A percentile compares a stretch with the other conserved stretches of the same genome.
These are phyloP conservation scores for Stereocaulon alpinum DNA, from an alignment of 495 filamentous ascomycete genomes.

Conservation along the genomic window DNA sequence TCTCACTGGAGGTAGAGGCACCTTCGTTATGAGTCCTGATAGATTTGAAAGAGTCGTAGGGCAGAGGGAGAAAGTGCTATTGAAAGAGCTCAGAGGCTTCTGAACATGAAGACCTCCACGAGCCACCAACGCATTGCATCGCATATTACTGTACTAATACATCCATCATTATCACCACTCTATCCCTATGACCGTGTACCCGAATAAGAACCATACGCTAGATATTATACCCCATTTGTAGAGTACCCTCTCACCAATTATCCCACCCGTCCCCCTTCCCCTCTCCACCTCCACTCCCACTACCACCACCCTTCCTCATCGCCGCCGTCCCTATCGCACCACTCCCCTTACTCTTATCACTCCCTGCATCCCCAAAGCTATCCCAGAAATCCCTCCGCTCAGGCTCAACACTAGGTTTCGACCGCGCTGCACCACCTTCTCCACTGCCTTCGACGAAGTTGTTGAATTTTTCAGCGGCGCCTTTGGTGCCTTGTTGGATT, in stretches of 20 bases:
- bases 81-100: conserved; percentile 37
- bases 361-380: conserved; percentile 41
- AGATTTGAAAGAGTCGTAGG: conserved; percentile 77
- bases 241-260: conserved; percentile 17
- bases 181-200: neutral
- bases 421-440: conserved; percentile 16
- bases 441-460: conserved; percentile 69
- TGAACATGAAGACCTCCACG: neutral
- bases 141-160: neutral
- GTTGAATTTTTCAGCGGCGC: conserved; percentile 64
- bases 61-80: conserved; percentile 46
- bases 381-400: conserved; percentile 91
- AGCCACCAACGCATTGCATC: neutral
- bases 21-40: conserved; percentile 86
- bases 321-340: conserved; percentile 61
- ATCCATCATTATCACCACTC: neutral
- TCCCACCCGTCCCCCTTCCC: conserved; percentile 33
- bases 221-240: no score
- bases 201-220: neutral
- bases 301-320: conserved; percentile 46
- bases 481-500: conserved; percentile 54
- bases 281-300: conserved; percentile 24
- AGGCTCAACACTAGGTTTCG: conserved; percentile 37
- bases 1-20: conserved; percentile 79
- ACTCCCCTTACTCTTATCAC: conserved; percentile 18